Percentiles rank a stretch among this genome's conserved stretches.
phyloP scores from a whole-genome alignment of 257 asterid genomes.

The Jaltomata sinuosa region DNA sequence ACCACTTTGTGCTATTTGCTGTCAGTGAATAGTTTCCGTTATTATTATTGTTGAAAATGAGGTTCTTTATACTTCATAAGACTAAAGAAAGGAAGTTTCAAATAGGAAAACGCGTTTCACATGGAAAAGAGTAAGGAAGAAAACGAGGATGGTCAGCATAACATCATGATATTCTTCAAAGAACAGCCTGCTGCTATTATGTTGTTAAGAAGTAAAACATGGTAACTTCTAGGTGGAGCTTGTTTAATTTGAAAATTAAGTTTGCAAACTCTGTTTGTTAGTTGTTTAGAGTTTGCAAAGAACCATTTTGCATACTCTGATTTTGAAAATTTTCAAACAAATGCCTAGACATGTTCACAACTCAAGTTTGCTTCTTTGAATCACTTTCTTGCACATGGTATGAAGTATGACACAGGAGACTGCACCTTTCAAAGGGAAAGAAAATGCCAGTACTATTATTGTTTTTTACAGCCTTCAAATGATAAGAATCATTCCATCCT shows the following conservation, averaged over 20 bases:
- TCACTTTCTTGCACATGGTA: background rate
- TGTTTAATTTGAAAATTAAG: background rate
- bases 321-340: background rate
- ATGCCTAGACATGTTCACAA: background rate
- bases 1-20: background rate
- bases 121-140: too few relatives aligned
- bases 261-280: background rate
- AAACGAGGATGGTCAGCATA: too few relatives aligned
- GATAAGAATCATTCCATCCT: background rate
- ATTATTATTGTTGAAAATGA: too few relatives aligned
- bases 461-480: background rate
- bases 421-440: background rate
- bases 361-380: background rate
- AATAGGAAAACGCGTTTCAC: too few relatives aligned
- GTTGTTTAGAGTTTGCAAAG: background rate
- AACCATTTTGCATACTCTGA: background rate
- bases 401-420: background rate
- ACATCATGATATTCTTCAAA: too few relatives aligned
- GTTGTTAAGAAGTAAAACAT: too few relatives aligned
- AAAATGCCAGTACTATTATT: background rate
- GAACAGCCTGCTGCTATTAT: too few relatives aligned
- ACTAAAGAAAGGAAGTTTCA: too few relatives aligned
- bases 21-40: background rate
- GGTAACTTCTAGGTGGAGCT: background rate
- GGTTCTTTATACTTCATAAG: too few relatives aligned